A percentile compares a stretch with the other conserved stretches of the same genome.
These are phyloP conservation scores for Peronospora belbahrii DNA, from an alignment of 352 stramenopile genomes.

Conservation along the genomic window DNA sequence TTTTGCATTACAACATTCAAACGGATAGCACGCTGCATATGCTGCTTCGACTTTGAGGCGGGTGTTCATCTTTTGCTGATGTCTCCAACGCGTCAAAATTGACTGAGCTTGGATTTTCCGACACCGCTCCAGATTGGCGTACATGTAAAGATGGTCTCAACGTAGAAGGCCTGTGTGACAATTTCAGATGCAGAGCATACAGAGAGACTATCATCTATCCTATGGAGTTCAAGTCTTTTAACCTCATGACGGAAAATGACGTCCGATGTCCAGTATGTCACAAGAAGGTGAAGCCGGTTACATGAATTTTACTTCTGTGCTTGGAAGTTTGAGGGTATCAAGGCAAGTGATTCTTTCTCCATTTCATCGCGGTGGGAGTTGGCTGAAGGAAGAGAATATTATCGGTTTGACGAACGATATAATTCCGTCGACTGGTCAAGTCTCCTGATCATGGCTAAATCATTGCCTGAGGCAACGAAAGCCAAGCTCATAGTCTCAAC, in stretches of 20 bases:
- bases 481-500: neutral
- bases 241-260: constrained; percentile 13
- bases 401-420: constrained; percentile 12
- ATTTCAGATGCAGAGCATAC: constrained; percentile 10
- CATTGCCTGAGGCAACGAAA: neutral
- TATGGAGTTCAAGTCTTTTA: constrained; percentile 13
- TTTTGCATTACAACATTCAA: constrained; percentile 1
- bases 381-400: constrained; percentile 7
- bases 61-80: constrained; percentile 18
- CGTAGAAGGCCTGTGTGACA: constrained; percentile 24
- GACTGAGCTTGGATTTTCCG: constrained; percentile 1
- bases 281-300: constrained; percentile 11
- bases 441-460: constrained; percentile 15
- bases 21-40: neutral
- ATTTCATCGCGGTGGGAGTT: constrained; percentile 22
- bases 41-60: neutral
- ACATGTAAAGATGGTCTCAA: constrained; percentile 18
- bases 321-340: constrained; percentile 28
- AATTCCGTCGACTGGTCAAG: constrained; percentile 6
- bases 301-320: constrained; percentile 28
- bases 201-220: constrained; percentile 11
- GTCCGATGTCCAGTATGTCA: constrained; percentile 14
- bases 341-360: neutral
- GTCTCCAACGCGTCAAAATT: constrained; percentile 19
- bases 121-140: constrained; percentile 5